Base-by-base conservation (phyloP, 2,329 filamentous ascomycete species). In the Trichoderma sp. region DNA sequence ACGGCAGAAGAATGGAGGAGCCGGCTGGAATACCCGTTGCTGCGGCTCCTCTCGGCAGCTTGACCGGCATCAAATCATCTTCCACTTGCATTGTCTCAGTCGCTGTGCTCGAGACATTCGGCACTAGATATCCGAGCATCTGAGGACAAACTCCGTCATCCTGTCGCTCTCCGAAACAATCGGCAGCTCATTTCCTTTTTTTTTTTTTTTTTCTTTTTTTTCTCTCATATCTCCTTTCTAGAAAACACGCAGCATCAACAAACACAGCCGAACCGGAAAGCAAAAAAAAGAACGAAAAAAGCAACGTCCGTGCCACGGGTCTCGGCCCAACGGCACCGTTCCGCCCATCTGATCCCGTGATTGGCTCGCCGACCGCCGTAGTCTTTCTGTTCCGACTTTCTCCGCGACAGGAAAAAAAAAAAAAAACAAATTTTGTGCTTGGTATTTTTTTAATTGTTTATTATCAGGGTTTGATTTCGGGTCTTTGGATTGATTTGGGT, bases 311-410 rank as follows among this genome's bases (percentile, higher is more conserved):
- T 22, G 27, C 53, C 29, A 37, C 54, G 48, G 39, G 70, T 72
- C 70, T 72, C 70, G 70, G 70, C 70, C 70, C 65, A 65, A 59
- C 71, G 71, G 70, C 71, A 70, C 68, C 52, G 35, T 25, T 37
- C 42, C n/a, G 29, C 15, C 15, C n/a, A 17, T 50, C 59, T 8
- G 29, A 10, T 27, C 52, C 29, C 68, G 27, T 69, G 63, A 71
- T 71, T 71, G 70, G 70, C 67, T 50, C 25, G 25, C 53, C 37
- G 50, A 13, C 48, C 13, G 45, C 45, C 25, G 42, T 70, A 22
- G 34, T 10, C 39, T 34, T 27, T 53, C 39, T 59, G 58, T 69
- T 70, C 71, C 71, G 71, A 67, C 64, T 70, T 71, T 69, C 65
- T 67, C 71, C 71, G 71, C 45, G 50, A n/a, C n/a, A n/a, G n/a